Evolutionary conservation across 495 filamentous ascomycete species (phyloP), one percentile per base, ranked within the genome.

Genomic region (Friedmanniomyces endolithicus): DNA sequence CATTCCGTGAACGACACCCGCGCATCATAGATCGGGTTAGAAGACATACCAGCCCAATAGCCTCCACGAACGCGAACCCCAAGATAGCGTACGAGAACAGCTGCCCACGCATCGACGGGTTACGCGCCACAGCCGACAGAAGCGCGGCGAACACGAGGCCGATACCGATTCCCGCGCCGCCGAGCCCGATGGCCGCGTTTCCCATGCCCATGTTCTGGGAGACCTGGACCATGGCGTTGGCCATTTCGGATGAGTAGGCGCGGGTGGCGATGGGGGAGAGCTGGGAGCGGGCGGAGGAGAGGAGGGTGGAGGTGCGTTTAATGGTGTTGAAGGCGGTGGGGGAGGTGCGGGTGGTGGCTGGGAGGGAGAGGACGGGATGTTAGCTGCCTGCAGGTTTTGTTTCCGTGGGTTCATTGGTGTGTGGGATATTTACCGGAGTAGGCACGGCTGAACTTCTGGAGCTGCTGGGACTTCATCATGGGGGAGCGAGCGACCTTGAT

Each of bases 21-120:
- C n/a, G n/a, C n/a, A n/a, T n/a, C n/a, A n/a, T n/a, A n/a, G n/a
- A n/a, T 37, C 9, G 34, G 34, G n/a, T 9, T 37, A 37, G 34
- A 37, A 37, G 34, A n/a, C 54, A 1, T 51, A 56, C 54, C 67
- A 92, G 82, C 80, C 86, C 87, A 63, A 88, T 92, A 77, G 87
- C 87, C 72, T 92, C 87, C 70, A 87, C 86, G 82, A 92, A 92
- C 66, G 87, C 86, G 72, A 92, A 92, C 74, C 86, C 86, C 67
- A 92, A 75, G 84, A 92, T 88, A 78, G 87, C 86, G 76, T 92
- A 89, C 59, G 84, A 81, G 84, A 92, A 92, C 64, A 92, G 84
- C 78, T 90, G 86, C 67, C 84, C 86, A 74, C 86, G 82, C 77
- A 92, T 82, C 64, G 82, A 82, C 64, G 86, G 86, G 85, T 92